Percentiles rank a stretch among this genome's conserved stretches.
Conservation (phyloP, 2,329 filamentous ascomycete species). For the Penicillium corylophilum region DNA sequence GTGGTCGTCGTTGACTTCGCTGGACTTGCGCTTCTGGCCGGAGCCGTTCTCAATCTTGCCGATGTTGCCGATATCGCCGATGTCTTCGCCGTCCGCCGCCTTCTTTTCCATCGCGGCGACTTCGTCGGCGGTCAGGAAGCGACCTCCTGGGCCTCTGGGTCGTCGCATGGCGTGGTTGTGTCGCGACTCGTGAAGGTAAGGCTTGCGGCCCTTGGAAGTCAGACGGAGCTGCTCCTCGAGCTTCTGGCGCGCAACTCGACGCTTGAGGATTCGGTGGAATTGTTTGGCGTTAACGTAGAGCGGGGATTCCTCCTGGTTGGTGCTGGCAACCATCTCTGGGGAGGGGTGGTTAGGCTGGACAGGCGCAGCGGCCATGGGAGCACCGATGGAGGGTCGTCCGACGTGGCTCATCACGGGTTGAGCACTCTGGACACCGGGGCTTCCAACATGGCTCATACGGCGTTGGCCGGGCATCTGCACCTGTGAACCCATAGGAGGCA, state of each 20-base stretch:
- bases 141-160: conserved; percentile 87
- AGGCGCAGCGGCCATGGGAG: conserved; percentile 50
- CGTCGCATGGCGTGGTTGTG: conserved; percentile 98
- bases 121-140: conserved; percentile 95
- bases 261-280: conserved; percentile 94
- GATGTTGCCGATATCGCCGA: conserved; percentile 34
- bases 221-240: conserved; percentile 88
- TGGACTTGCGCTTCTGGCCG: conserved; percentile 53
- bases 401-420: conserved; percentile 74
- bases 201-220: conserved; percentile 93
- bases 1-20: conserved; percentile 46
- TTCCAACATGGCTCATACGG: conserved; percentile 73
- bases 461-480: conserved; percentile 55
- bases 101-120: conserved; percentile 82
- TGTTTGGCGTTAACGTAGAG: conserved; percentile 98
- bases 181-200: conserved; percentile 93
- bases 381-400: conserved; percentile 52
- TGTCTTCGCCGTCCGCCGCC: conserved; percentile 39
- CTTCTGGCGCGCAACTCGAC: conserved; percentile 86
- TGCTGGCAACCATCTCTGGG: conserved; percentile 71
- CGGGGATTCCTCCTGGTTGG: conserved; percentile 77
- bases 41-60: conserved; percentile 38
- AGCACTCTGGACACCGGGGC: conserved; percentile 70
- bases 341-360: conserved; percentile 70
- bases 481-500: conserved; percentile 50